Evolutionary conservation across 176 grass and related monocot genomes (phyloP).

Genomic region (Neostapfia colusana): DNA sequence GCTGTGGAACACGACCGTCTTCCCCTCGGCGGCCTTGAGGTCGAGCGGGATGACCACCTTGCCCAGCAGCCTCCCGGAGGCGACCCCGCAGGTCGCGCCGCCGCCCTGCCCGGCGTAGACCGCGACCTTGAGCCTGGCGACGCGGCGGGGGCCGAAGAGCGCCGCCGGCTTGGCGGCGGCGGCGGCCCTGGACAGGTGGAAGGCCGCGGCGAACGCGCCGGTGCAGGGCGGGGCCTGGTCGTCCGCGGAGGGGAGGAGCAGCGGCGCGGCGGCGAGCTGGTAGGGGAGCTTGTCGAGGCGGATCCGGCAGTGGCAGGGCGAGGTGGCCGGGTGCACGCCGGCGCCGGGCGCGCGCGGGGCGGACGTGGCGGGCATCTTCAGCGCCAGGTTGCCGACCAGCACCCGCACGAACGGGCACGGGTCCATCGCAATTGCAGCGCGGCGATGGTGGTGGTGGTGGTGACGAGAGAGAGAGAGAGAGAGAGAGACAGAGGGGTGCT

Average conservation of each 20-base stretch:
- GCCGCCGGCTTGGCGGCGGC: conserved; percentile 45
- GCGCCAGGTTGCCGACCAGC: conserved; percentile 75
- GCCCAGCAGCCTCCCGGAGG: conserved; percentile 45
- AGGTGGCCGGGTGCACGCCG: conserved; percentile 67
- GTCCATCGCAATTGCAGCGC: conserved; percentile 49
- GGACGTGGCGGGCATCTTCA: conserved; percentile 57
- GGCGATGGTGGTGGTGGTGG: too few species aligned
- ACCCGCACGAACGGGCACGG: conserved; percentile 95
- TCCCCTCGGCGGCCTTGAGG: conserved; percentile 38
- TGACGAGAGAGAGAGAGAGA: too few species aligned
- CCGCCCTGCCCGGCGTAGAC: conserved; percentile 58
- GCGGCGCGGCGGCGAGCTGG: conserved; percentile 49
- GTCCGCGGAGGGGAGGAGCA: conserved; percentile 20
- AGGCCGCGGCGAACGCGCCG: conserved; percentile 50
- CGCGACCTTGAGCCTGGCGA: conserved; percentile 55
- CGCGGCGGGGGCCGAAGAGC: conserved; percentile 33
- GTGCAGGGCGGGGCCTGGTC: neutral
- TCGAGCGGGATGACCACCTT: conserved; percentile 73
- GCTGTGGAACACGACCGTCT: conserved; percentile 56
- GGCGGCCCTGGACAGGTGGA: conserved; percentile 65
- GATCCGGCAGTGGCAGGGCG: conserved; percentile 82
- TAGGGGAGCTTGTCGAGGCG: conserved; percentile 67
- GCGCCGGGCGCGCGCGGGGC: conserved; percentile 16
- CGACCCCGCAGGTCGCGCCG: conserved; percentile 29
- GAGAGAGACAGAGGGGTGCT: too few species aligned